A percentile compares a stretch with the other conserved stretches of the same genome.
phyloP scores from a whole-genome alignment of 2,329 filamentous ascomycete genomes.

The Diaporthe nobilis region DNA sequence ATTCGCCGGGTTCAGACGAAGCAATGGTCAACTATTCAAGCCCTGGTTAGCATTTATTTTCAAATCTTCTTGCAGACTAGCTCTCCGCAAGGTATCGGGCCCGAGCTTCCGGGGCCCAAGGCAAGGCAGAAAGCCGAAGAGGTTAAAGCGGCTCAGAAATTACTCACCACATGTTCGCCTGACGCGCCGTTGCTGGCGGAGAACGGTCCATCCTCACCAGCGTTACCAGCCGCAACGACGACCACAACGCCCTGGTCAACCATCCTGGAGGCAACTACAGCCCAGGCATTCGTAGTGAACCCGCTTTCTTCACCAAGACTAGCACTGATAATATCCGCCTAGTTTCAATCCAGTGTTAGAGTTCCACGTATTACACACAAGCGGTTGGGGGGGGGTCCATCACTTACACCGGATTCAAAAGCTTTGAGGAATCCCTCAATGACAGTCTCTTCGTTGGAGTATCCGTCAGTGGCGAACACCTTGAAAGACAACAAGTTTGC shows the following conservation, averaged over 20 bases:
- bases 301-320: conserved; percentile 36
- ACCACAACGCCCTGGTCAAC: conserved; percentile 38
- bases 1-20: conserved; percentile 10
- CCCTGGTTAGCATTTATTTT: not conserved
- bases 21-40: conserved; percentile 1
- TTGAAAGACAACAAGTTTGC: conserved; percentile 41
- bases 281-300: conserved; percentile 39
- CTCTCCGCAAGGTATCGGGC: not conserved
- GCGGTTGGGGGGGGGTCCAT: not conserved
- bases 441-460: conserved; percentile 39
- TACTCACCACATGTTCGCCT: conserved; percentile 29
- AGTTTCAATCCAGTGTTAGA: not conserved
- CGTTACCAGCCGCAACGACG: conserved; percentile 37
- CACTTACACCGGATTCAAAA: conserved; percentile 34
- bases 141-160: not conserved
- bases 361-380: not conserved
- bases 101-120: not conserved
- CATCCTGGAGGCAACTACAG: conserved; percentile 40
- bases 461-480: conserved; percentile 35
- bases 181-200: conserved; percentile 35
- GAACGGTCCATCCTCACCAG: conserved; percentile 33
- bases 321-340: conserved; percentile 40
- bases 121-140: conserved; percentile 14
- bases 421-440: conserved; percentile 42
- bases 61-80: too few species aligned